These are phyloP conservation scores for Fusarium hostae DNA, from an alignment of 2,329 filamentous ascomycete species.

Conservation along the genomic window DNA sequence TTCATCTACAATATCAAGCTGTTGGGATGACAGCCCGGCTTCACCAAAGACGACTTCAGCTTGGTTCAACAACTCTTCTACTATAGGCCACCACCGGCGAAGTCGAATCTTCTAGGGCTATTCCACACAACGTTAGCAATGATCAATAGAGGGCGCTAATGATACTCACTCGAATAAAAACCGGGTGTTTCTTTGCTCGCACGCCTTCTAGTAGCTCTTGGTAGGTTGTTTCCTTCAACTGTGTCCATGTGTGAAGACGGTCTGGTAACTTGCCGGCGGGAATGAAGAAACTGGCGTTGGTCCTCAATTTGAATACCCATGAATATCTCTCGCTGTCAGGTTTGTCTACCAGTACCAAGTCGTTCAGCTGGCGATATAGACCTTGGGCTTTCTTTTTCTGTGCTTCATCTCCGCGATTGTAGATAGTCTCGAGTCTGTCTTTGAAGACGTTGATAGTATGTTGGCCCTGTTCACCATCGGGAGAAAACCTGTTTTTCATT, in stretches of 20 bases:
- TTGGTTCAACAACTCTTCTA: constrained; percentile 24
- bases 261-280: constrained; percentile 29
- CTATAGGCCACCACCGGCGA: constrained; percentile 32
- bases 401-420: neutral
- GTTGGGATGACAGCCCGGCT: constrained; percentile 23
- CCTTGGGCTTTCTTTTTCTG: constrained; percentile 14
- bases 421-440: constrained; percentile 11
- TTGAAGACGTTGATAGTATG: constrained; percentile 6
- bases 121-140: neutral
- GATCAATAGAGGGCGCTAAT: neutral
- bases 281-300: constrained; percentile 11
- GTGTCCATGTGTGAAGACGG: constrained; percentile 20
- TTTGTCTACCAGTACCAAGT: neutral
- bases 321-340: constrained; percentile 9
- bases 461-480: constrained; percentile 12
- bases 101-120: constrained; percentile 42
- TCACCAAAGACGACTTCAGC: neutral
- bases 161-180: constrained; percentile 39
- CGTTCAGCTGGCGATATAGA: constrained; percentile 1
- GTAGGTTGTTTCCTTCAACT: constrained; percentile 16
- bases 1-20: constrained; percentile 35
- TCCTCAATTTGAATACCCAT: constrained; percentile 35
- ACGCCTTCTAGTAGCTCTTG: constrained; percentile 15
- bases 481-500: constrained; percentile 33
- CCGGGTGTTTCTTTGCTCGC: constrained; percentile 19